phyloP scores from a whole-genome alignment of 2,329 filamentous ascomycete species.

The Lithohypha guttulata region DNA sequence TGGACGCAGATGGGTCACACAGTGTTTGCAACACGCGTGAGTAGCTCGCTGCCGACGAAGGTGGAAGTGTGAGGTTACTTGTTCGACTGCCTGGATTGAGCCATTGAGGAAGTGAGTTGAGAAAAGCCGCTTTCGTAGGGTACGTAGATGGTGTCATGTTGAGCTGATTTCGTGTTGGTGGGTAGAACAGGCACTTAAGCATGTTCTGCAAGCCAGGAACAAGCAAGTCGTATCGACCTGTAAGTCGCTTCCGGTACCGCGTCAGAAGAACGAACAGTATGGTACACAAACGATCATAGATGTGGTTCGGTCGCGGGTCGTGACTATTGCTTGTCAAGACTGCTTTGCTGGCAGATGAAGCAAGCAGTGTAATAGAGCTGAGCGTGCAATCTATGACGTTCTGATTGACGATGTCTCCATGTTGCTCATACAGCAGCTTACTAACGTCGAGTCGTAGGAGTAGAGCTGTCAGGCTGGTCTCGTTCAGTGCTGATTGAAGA shows the following conservation, averaged over 20 bases:
- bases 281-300: conserved; percentile 46
- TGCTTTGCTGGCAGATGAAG: conserved; percentile 26
- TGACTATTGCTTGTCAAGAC: background rate
- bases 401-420: conserved; percentile 34
- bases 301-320: conserved; percentile 22
- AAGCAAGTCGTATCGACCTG: conserved; percentile 51
- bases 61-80: conserved; percentile 21
- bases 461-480: conserved; percentile 5
- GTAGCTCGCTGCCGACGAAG: conserved; percentile 37
- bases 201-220: conserved; percentile 45
- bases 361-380: conserved; percentile 27
- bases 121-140: conserved; percentile 9
- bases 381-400: conserved; percentile 37
- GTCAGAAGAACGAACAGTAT: conserved; percentile 43
- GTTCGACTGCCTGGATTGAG: conserved; percentile 7
- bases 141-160: conserved; percentile 4
- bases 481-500: conserved; percentile 18
- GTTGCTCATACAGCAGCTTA: conserved; percentile 30
- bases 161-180: conserved; percentile 29
- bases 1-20: conserved; percentile 50
- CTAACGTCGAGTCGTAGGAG: conserved; percentile 30
- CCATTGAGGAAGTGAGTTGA: conserved; percentile 20
- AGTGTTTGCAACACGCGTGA: conserved; percentile 48
- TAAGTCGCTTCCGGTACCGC: conserved; percentile 48
- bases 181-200: conserved; percentile 44